Conservation (phyloP, 805 yeast genomes). For the Myxozyma melibiosi region DNA sequence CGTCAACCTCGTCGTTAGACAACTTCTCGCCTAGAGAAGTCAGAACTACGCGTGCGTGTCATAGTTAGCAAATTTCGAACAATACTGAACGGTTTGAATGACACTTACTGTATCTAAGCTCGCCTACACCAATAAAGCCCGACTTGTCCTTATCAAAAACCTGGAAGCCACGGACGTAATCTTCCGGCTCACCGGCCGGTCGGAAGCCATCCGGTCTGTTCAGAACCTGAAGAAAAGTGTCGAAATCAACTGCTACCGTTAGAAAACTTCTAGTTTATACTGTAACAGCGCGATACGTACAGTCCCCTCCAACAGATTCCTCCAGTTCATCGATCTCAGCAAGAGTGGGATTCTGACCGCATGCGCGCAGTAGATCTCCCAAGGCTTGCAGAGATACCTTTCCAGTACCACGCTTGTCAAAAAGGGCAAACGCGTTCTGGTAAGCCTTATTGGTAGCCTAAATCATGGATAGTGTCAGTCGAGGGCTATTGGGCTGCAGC, state of each 20-base stretch:
- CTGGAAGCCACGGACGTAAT: conserved; percentile 93
- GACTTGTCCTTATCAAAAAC: conserved; percentile 95
- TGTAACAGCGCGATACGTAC: no score
- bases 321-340: conserved; percentile 74
- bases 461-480: not conserved
- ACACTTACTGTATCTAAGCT: conserved; percentile 71
- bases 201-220: conserved; percentile 88
- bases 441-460: conserved; percentile 31
- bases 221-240: conserved; percentile 71
- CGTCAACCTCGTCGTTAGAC: conserved; percentile 89
- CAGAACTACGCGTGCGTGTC: no score
- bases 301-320: conserved; percentile 43
- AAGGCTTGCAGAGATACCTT: conserved; percentile 78
- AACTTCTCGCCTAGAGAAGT: conserved; percentile 96
- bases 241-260: conserved; percentile 59
- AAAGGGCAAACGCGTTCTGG: conserved; percentile 83
- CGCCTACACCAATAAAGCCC: conserved; percentile 97
- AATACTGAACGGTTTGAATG: not conserved
- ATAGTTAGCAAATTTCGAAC: not conserved
- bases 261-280: not conserved
- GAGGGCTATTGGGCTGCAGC: not conserved
- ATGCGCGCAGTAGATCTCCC: conserved; percentile 93
- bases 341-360: conserved; percentile 97
- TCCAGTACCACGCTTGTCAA: conserved; percentile 95
- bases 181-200: conserved; percentile 85